Evolutionary conservation across 163 green algal genomes (phyloP).

Genomic region (Scenedesmus sp.): DNA sequence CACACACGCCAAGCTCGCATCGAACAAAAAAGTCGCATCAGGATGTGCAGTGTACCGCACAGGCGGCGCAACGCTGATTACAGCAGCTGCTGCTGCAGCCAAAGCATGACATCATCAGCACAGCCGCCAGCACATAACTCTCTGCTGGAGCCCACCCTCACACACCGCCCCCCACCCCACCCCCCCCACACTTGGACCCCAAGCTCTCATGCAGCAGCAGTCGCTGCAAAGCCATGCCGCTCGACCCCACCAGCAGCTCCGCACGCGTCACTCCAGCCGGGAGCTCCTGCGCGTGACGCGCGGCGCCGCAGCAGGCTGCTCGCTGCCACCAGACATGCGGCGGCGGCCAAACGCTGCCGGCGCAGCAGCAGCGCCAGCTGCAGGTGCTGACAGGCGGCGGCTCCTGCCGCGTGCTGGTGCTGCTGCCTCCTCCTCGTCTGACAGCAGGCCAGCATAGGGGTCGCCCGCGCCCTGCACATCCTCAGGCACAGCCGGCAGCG

Average conservation of each 20-base stretch:
- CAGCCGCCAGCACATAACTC: too few species aligned
- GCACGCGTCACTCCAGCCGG: neutral
- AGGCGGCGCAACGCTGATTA: too few species aligned
- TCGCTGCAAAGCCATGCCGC: neutral
- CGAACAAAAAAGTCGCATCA: too few species aligned
- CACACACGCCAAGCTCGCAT: too few species aligned
- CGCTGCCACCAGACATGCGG: neutral
- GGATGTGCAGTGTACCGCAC: too few species aligned
- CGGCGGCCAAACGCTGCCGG: neutral
- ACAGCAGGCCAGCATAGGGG: neutral
- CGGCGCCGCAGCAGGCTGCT: neutral
- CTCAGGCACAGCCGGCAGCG: neutral
- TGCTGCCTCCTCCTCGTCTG: neutral
- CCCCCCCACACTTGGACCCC: neutral
- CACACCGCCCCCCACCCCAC: neutral
- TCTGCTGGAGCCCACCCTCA: too few species aligned
- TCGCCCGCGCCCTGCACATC: neutral
- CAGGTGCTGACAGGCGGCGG: neutral
- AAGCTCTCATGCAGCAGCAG: too few species aligned
- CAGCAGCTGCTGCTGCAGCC: too few species aligned
- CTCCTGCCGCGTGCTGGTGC: neutral
- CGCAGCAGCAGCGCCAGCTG: neutral
- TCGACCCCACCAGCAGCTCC: neutral
- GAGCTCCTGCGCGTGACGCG: neutral
- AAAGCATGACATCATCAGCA: too few species aligned